Evolutionary conservation across 495 filamentous ascomycete genomes (phyloP).

Genomic region (Neurospora hispaniola): DNA sequence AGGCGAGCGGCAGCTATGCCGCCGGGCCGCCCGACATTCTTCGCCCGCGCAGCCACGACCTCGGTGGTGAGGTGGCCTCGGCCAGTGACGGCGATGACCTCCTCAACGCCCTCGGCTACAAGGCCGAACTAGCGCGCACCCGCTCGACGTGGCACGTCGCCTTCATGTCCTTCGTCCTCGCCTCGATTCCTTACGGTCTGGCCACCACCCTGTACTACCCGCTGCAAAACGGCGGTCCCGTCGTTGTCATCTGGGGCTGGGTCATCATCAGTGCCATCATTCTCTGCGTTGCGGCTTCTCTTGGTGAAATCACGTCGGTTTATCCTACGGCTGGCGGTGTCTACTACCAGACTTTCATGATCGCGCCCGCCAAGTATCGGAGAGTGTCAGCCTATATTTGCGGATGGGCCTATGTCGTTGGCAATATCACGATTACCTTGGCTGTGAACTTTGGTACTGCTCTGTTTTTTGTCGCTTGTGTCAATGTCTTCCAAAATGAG

Average conservation of each 20-base stretch:
- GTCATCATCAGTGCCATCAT: constrained; percentile 38
- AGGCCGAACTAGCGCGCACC: constrained; percentile 38
- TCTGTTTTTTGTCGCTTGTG: constrained; percentile 40
- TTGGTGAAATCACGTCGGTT: constrained; percentile 47
- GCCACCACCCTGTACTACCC: constrained; percentile 62
- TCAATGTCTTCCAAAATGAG: constrained; percentile 41
- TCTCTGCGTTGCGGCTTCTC: constrained; percentile 39
- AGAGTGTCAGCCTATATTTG: constrained; percentile 50
- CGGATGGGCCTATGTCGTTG: constrained; percentile 57
- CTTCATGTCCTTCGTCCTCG: constrained; percentile 48
- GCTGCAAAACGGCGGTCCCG: constrained; percentile 52
- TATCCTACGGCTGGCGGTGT: constrained; percentile 47
- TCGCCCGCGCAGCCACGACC: background rate
- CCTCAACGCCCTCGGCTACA: constrained; percentile 42
- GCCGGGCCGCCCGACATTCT: background rate
- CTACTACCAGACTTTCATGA: constrained; percentile 48
- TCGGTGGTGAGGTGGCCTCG: background rate
- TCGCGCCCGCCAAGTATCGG: constrained; percentile 30
- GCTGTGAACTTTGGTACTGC: constrained; percentile 59
- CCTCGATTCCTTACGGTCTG: constrained; percentile 52
- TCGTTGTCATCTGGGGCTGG: constrained; percentile 57
- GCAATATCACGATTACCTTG: constrained; percentile 60
- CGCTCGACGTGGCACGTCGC: constrained; percentile 45
- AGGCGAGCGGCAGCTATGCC: background rate
- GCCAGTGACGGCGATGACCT: constrained; percentile 31